Conservation (phyloP, 1,284 basidiomycete species). For the Puccinia sorghi region DNA sequence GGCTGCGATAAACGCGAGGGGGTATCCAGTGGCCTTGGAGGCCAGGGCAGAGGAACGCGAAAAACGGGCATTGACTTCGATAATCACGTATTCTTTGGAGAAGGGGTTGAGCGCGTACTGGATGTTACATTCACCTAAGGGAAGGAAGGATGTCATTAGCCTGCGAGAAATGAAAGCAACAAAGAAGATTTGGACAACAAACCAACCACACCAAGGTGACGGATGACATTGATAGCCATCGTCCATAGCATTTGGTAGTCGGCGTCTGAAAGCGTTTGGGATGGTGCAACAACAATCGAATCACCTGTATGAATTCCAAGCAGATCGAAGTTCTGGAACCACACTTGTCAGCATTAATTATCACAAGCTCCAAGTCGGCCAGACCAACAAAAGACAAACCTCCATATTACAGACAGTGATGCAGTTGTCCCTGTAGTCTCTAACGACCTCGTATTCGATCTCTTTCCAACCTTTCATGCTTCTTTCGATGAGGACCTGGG, state of each 20-base stretch:
- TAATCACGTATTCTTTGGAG: no score
- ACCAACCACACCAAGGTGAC: constrained; percentile 89
- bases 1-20: no score
- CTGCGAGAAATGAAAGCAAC: background rate
- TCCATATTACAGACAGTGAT: constrained; percentile 99
- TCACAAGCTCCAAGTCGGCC: constrained; percentile 8
- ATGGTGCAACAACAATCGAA: constrained; percentile 97
- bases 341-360: constrained; percentile 27
- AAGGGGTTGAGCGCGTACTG: no score
- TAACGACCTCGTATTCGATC: constrained; percentile 98
- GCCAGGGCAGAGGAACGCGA: constrained; percentile 96
- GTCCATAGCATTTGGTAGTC: constrained; percentile 99
- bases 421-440: constrained; percentile 94
- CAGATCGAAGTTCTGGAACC: constrained; percentile 87
- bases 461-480: constrained; percentile 99
- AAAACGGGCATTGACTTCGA: constrained; percentile 97
- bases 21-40: constrained; percentile 96
- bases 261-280: constrained; percentile 93
- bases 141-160: no score
- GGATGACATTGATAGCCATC: constrained; percentile 95
- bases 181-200: background rate
- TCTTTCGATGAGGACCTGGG: constrained; percentile 95
- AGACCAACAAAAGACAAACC: constrained; percentile 63
- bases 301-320: no score
- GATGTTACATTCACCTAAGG: no score